phyloP scores from a whole-genome alignment of 495 filamentous ascomycete species.

The Penicillium soppii region DNA sequence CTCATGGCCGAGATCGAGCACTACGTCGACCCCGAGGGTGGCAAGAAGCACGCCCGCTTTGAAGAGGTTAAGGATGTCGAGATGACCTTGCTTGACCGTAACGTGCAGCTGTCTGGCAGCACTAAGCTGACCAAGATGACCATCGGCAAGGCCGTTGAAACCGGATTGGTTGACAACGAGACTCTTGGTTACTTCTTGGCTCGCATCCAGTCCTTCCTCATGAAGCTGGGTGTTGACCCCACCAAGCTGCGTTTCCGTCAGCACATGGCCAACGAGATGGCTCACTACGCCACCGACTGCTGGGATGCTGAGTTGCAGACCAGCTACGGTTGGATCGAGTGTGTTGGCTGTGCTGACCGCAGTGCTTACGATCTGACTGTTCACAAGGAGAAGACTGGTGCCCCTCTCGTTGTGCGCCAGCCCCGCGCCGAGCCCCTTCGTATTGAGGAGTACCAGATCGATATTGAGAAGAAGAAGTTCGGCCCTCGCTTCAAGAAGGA shows the following conservation, averaged over 20 bases:
- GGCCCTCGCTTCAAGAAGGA: conserved; percentile 82
- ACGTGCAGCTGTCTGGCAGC: conserved; percentile 68
- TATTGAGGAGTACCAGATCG: conserved; percentile 73
- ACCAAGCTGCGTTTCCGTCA: conserved; percentile 79
- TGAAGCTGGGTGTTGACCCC: conserved; percentile 66
- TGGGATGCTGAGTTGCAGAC: conserved; percentile 82
- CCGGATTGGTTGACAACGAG: conserved; percentile 74
- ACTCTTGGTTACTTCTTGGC: conserved; percentile 86
- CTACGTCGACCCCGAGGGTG: conserved; percentile 68
- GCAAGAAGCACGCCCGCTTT: conserved; percentile 69
- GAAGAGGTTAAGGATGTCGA: conserved; percentile 60
- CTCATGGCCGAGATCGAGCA: conserved; percentile 76
- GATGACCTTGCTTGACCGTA: conserved; percentile 65
- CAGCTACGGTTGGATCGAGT: conserved; percentile 83
- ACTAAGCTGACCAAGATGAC: conserved; percentile 59
- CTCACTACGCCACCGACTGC: conserved; percentile 82
- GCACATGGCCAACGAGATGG: conserved; percentile 82
- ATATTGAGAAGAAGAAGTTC: conserved; percentile 81
- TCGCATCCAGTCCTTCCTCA: conserved; percentile 71
- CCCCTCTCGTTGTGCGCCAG: conserved; percentile 69
- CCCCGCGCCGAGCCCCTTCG: conserved; percentile 62
- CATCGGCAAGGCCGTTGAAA: conserved; percentile 70
- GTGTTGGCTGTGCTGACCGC: conserved; percentile 80
- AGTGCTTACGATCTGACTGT: conserved; percentile 79
- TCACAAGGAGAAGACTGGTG: conserved; percentile 77